Percentiles rank a stretch among this genome's conserved stretches.
These are phyloP conservation scores for Picea glauca DNA, from an alignment of 75 land plant species.

Conservation along the genomic window DNA sequence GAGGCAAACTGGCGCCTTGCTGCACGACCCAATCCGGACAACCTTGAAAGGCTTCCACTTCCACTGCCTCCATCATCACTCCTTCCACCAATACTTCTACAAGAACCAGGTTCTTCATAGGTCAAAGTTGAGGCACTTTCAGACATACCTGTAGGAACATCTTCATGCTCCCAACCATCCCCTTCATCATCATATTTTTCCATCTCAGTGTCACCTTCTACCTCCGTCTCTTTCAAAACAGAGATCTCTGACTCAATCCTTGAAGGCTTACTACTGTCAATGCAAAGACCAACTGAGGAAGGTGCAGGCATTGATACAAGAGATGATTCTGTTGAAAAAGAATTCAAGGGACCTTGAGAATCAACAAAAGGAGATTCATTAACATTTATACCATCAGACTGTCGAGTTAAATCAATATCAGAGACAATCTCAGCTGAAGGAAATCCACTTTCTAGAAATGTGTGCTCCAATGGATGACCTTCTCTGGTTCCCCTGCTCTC, in stretches of 20 bases:
- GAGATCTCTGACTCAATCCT: slow-evolving; percentile 14
- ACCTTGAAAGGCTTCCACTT: slow-evolving; percentile 82
- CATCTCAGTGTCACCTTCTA: slow-evolving; percentile 29
- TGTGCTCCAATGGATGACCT: neutral
- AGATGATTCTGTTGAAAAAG: neutral
- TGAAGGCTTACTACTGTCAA: neutral
- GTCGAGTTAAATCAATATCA: neutral
- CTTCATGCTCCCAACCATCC: slow-evolving; percentile 62
- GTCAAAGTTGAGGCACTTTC: slow-evolving; percentile 26
- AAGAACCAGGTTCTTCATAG: slow-evolving; percentile 67
- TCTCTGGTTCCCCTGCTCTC: neutral
- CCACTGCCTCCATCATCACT: slow-evolving; percentile 64
- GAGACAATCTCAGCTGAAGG: neutral
- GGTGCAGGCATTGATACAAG: slow-evolving; percentile 2
- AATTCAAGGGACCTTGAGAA: neutral
- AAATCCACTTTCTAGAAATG: neutral
- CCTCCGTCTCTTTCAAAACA: slow-evolving; percentile 16
- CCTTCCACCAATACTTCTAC: slow-evolving; percentile 59
- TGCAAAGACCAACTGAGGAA: slow-evolving; percentile 2
- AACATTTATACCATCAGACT: neutral
- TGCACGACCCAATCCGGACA: slow-evolving; percentile 91
- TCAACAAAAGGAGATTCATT: neutral
- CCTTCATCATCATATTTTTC: slow-evolving; percentile 65
- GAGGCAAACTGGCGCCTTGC: slow-evolving; percentile 80
- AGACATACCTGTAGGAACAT: slow-evolving; percentile 19